phyloP scores from a whole-genome alignment of 495 filamentous ascomycete genomes.

The Thermothielavioides terrestris region DNA sequence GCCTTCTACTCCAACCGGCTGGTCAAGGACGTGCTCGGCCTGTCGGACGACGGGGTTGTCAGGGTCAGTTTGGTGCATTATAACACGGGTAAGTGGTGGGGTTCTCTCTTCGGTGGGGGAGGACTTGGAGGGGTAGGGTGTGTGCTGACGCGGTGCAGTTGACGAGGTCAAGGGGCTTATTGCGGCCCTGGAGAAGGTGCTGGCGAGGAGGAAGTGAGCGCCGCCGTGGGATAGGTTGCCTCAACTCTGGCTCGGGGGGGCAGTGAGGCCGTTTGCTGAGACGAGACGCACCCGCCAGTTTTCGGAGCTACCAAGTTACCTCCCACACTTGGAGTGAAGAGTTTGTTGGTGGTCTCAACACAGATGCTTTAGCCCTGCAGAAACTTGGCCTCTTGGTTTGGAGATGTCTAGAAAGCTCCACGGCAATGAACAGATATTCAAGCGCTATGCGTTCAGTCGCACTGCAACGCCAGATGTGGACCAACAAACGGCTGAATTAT shows the following conservation, averaged over 20 bases:
- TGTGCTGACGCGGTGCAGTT: constrained; percentile 29
- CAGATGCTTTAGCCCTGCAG: too few relatives aligned
- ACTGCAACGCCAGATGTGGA: not conserved
- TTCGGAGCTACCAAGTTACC: too few relatives aligned
- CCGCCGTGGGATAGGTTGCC: too few relatives aligned
- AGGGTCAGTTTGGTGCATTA: constrained; percentile 68
- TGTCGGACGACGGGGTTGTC: constrained; percentile 53
- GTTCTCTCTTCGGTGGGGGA: not conserved
- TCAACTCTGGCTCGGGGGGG: too few relatives aligned
- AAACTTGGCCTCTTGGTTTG: not conserved
- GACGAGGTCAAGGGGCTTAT: constrained; percentile 43
- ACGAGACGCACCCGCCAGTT: too few relatives aligned
- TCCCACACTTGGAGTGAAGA: too few relatives aligned
- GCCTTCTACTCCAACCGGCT: constrained; percentile 59
- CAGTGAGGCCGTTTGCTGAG: too few relatives aligned
- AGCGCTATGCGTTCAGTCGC: not conserved
- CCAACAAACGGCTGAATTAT: not conserved
- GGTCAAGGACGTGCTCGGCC: constrained; percentile 48
- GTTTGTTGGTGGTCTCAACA: too few relatives aligned
- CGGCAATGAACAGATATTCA: not conserved
- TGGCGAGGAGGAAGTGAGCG: constrained; percentile 7
- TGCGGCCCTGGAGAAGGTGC: constrained; percentile 16
- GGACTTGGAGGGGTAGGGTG: not conserved
- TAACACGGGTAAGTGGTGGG: constrained; percentile 52
- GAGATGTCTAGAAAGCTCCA: not conserved